phyloP scores from a whole-genome alignment of 495 filamentous ascomycete species.

The Aspergillus nanangensis region DNA sequence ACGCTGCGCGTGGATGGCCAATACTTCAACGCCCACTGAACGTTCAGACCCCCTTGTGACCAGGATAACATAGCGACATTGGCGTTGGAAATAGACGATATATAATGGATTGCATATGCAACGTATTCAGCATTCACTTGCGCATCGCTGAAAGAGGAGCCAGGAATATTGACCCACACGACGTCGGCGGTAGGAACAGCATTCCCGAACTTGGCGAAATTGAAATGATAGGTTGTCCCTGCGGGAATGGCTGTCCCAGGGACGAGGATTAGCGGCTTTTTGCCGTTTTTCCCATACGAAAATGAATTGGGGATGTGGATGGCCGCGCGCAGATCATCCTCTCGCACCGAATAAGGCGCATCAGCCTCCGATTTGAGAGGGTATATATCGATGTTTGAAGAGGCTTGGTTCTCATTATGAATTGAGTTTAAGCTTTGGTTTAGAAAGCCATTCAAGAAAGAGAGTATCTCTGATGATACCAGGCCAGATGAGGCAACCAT shows the following conservation, averaged over 20 bases:
- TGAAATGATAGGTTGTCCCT: conserved; percentile 31
- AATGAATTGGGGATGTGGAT: conserved; percentile 43
- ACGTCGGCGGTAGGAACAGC: conserved; percentile 29
- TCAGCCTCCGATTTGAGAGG: conserved; percentile 25
- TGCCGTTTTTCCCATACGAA: conserved; percentile 24
- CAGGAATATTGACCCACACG: conserved; percentile 48
- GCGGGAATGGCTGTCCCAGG: conserved; percentile 42
- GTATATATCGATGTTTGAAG: conserved; percentile 13
- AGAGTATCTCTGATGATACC: conserved; percentile 9
- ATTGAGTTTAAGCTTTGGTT: conserved; percentile 12
- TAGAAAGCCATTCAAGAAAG: conserved; percentile 11
- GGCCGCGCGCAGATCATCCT: conserved; percentile 29
- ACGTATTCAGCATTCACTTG: conserved; percentile 41
- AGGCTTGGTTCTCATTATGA: conserved; percentile 8
- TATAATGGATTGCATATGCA: conserved; percentile 43
- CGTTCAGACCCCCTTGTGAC: conserved; percentile 44
- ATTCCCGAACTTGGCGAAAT: conserved; percentile 38
- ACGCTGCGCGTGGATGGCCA: conserved; percentile 39
- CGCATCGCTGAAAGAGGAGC: conserved; percentile 30
- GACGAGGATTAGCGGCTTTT: conserved; percentile 39
- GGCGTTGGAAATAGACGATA: conserved; percentile 26
- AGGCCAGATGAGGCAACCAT: conserved; percentile 9
- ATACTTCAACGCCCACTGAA: conserved; percentile 51
- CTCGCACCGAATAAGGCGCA: conserved; percentile 38
- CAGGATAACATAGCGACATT: conserved; percentile 41